Evolutionary conservation across 148 eudicot genomes (phyloP).

Genomic region (Silene latifolia): DNA sequence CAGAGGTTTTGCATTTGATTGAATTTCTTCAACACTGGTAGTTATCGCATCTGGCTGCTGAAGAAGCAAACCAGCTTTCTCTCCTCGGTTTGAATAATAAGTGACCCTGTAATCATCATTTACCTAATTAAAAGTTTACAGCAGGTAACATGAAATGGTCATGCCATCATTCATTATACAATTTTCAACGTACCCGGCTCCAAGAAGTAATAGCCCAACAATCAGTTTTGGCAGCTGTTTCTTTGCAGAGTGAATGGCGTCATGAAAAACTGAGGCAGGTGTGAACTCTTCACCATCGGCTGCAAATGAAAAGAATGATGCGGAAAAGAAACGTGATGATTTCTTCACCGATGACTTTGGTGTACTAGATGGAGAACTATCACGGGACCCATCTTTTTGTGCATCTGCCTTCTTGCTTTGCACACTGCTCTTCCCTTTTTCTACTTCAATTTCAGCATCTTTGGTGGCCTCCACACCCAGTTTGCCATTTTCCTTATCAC

Average conservation of each 20-base stretch:
- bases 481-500: conserved; percentile 54
- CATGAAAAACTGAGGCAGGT: conserved; percentile 63
- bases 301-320: conserved; percentile 80
- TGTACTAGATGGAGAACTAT: conserved; percentile 52
- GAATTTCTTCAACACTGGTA: conserved; percentile 74
- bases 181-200: conserved; percentile 74
- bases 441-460: conserved; percentile 51
- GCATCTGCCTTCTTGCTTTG: conserved; percentile 61
- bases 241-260: conserved; percentile 61
- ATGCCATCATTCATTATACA: not conserved
- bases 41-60: conserved; percentile 56
- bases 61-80: conserved; percentile 46
- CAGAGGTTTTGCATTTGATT: conserved; percentile 67
- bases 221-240: conserved; percentile 82
- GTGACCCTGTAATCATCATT: conserved; percentile 46
- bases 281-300: conserved; percentile 76
- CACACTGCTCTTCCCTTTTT: conserved; percentile 43
- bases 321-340: conserved; percentile 96
- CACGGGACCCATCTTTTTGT: conserved; percentile 61
- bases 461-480: conserved; percentile 31
- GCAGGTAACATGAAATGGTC: not conserved
- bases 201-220: conserved; percentile 67
- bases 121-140: conserved; percentile 10
- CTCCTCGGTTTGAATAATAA: conserved; percentile 46
- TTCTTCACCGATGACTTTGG: conserved; percentile 75